Base-by-base conservation (phyloP, 1,139 yeast species). In the Blastobotrys illinoisensis region DNA sequence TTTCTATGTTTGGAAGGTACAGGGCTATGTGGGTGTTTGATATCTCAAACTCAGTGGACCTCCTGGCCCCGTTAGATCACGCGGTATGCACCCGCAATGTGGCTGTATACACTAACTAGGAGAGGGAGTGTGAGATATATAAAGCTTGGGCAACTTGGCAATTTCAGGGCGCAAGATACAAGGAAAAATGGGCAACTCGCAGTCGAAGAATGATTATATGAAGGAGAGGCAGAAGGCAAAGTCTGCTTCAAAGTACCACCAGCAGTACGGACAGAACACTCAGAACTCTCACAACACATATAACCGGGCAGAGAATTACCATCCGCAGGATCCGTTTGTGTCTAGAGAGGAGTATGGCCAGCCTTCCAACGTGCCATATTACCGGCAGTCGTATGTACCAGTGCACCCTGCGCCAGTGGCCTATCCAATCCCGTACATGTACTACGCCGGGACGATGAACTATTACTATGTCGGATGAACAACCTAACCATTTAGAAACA, bases 181-280 rank as follows among this genome's bases (percentile, higher is more conserved):
- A 32, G 7, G 11, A 32, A 32, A 45, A 16, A 46, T 46, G 48
- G 48, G 48, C 4, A 46, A 24, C 40, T 24, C 48, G n/a, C 48
- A 46, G 20, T 46, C 48, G 21, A 46, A 46, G 20, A 14, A 5
- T 14, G 48, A 46, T n/a, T 46, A 46, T 18, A 46, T 46, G 48
- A 46, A 46, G 48, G 20, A 46, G 9, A 24, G 48, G 13, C 36
- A 46, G 40, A 49, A 49, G 36, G 26, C 28, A n/a, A 21, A 26
- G 16, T 11, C 40, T n/a, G 40, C 40, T 6, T 5, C 16, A 5
- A 32, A 32, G 40, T 32, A 32, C 16, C 7, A 32, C 16, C 40
- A 32, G 40, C 40, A 6, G 5, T 32, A 32, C 16, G 16, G 40
- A 3, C 40, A 32, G 40, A n/a, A 7, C 40, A 3, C 40, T 26